phyloP scores from a whole-genome alignment of 306 rosid genomes.

The Lagenaria siceraria region DNA sequence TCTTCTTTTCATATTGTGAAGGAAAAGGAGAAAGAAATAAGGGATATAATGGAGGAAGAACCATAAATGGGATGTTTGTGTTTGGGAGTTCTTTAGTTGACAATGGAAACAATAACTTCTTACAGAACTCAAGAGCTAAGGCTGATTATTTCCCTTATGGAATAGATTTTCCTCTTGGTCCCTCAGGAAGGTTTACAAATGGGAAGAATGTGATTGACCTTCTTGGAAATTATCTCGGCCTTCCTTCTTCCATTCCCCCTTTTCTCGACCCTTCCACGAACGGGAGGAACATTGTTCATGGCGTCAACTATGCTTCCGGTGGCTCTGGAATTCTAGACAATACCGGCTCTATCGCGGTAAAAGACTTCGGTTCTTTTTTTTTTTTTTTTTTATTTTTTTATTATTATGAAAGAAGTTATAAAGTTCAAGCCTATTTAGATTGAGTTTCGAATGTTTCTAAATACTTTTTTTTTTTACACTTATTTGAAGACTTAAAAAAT shows the following conservation, averaged over 20 bases:
- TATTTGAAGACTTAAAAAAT: no score
- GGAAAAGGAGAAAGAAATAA: background rate
- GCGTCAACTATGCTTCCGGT: slow-evolving; percentile 39
- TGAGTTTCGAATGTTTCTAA: no score
- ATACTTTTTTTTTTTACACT: no score
- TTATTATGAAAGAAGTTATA: background rate
- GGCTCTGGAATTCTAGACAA: slow-evolving; percentile 39
- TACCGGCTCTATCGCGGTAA: slow-evolving; percentile 31
- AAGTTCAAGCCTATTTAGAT: background rate
- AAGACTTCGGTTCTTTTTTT: no score
- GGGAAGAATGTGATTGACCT: slow-evolving; percentile 37
- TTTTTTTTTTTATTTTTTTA: background rate
- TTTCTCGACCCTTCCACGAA: slow-evolving; percentile 27
- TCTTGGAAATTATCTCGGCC: slow-evolving; percentile 20
- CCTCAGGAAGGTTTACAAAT: slow-evolving; percentile 40
- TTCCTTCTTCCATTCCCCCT: slow-evolving; percentile 24
- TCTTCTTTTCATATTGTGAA: background rate
- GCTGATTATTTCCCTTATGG: slow-evolving; percentile 40
- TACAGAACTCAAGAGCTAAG: slow-evolving; percentile 21
- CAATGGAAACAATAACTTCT: slow-evolving; percentile 40
- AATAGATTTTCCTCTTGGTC: slow-evolving; percentile 28
- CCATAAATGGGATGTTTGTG: slow-evolving; percentile 34
- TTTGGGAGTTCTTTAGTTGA: slow-evolving; percentile 46
- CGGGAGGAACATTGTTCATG: slow-evolving; percentile 23
- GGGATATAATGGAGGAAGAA: background rate